A percentile compares a stretch with the other conserved stretches of the same genome.
phyloP scores from a whole-genome alignment of 805 yeast species.

The Saccharomyces mikatae region DNA sequence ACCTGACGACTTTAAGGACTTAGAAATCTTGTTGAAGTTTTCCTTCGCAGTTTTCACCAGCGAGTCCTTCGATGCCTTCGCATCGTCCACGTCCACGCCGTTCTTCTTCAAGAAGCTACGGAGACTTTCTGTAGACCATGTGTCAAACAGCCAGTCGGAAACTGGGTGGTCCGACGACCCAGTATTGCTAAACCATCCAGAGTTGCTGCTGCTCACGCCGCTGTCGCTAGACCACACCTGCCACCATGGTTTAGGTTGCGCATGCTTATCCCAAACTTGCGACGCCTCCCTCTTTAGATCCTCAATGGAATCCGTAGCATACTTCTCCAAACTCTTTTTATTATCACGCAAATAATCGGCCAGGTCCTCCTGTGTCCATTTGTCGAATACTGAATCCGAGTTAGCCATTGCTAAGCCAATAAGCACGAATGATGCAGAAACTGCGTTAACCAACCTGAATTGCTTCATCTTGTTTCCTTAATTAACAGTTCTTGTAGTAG shows the following conservation, averaged over 20 bases:
- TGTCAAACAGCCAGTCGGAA: constrained; percentile 41
- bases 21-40: constrained; percentile 35
- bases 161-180: constrained; percentile 22
- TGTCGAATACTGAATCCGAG: constrained; percentile 8
- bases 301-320: constrained; percentile 14
- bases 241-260: constrained; percentile 27
- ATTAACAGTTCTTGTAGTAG: not conserved
- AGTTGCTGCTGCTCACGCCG: constrained; percentile 25
- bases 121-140: constrained; percentile 48
- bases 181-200: constrained; percentile 31
- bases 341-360: constrained; percentile 31
- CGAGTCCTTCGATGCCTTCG: constrained; percentile 38
- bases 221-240: constrained; percentile 19
- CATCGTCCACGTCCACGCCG: constrained; percentile 33
- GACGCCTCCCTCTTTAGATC: constrained; percentile 20
- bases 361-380: constrained; percentile 32
- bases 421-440: not conserved
- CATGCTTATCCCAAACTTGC: constrained; percentile 15
- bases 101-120: constrained; percentile 41
- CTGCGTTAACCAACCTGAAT: not conserved
- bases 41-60: constrained; percentile 40
- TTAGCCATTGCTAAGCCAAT: not conserved
- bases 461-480: not conserved
- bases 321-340: constrained; percentile 12
- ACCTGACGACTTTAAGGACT: constrained; percentile 34